Conservation (phyloP, 345 rosid species). For the Eucalyptus paniculata region DNA sequence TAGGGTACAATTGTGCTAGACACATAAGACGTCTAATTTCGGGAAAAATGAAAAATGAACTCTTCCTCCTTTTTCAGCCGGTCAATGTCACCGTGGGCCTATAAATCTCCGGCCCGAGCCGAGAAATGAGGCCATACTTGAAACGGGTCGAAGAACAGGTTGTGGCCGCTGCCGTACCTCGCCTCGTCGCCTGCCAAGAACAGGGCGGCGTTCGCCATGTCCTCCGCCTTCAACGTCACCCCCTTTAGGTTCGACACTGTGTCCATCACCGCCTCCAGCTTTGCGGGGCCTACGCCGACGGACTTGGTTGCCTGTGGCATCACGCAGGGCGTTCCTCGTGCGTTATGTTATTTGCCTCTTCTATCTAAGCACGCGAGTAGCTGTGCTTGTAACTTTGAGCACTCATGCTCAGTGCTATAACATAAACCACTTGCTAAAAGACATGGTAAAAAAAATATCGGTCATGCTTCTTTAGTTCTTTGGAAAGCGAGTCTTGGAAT, state of each 20-base stretch:
- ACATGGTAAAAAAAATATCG: no score
- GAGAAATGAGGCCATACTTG: neutral
- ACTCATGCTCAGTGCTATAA: no score
- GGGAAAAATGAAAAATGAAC: neutral
- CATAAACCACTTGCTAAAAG: no score
- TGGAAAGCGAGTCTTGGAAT: no score
- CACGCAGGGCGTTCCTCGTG: no score
- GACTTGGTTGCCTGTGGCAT: conserved; percentile 22
- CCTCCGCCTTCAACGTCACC: conserved; percentile 25
- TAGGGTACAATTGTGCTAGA: neutral
- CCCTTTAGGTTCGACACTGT: conserved; percentile 15
- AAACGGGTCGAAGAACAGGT: neutral
- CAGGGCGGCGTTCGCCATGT: conserved; percentile 34
- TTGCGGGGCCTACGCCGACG: neutral
- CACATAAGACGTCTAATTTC: neutral
- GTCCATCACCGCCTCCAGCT: conserved; percentile 9
- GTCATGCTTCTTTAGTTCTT: no score
- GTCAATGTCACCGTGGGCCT: neutral
- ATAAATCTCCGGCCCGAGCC: neutral
- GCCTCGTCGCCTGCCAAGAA: conserved; percentile 40
- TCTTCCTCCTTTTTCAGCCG: neutral
- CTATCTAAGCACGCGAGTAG: no score
- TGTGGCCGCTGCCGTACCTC: conserved; percentile 34
- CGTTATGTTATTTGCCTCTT: no score
- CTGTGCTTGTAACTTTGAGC: no score